A percentile compares a stretch with the other conserved stretches of the same genome.
These are phyloP conservation scores for Cryptococcus hybrid DNA, from an alignment of 1,284 basidiomycete species.

Conservation along the genomic window DNA sequence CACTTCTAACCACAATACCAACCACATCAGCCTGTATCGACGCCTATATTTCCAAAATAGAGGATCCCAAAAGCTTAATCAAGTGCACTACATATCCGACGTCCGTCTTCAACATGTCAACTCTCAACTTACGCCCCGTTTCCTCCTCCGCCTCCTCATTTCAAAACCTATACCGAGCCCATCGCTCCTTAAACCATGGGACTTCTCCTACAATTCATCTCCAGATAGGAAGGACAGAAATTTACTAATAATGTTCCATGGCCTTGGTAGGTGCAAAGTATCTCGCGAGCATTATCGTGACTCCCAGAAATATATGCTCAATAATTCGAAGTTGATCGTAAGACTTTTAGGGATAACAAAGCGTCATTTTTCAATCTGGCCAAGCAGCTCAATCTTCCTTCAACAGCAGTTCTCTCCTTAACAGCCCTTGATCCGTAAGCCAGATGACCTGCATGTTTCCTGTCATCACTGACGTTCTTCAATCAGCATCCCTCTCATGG, in stretches of 20 bases:
- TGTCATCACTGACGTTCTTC: neutral
- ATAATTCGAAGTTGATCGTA: too few species aligned
- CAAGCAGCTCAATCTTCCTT: constrained; percentile 71
- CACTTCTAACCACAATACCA: neutral
- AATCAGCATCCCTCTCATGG: constrained; percentile 71
- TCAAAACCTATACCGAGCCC: constrained; percentile 21
- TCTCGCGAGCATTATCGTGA: neutral
- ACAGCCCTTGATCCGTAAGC: constrained; percentile 73
- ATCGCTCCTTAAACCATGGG: constrained; percentile 34
- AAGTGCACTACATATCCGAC: too few species aligned
- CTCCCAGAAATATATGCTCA: constrained; percentile 1
- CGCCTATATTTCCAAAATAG: neutral
- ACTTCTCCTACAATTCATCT: constrained; percentile 33
- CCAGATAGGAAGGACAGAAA: constrained; percentile 82
- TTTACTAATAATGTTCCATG: constrained; percentile 79
- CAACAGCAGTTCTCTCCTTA: constrained; percentile 77
- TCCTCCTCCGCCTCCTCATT: constrained; percentile 4
- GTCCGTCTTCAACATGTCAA: constrained; percentile 14
- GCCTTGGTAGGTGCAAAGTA: constrained; percentile 62
- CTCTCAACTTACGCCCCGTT: constrained; percentile 34
- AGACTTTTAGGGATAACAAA: constrained; percentile 66
- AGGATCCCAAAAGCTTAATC: neutral
- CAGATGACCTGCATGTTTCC: too few species aligned
- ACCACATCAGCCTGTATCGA: neutral
- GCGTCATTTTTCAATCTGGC: constrained; percentile 72